Evolutionary conservation across 331 rosid species (phyloP).

Genomic region (Arachis monticola): DNA sequence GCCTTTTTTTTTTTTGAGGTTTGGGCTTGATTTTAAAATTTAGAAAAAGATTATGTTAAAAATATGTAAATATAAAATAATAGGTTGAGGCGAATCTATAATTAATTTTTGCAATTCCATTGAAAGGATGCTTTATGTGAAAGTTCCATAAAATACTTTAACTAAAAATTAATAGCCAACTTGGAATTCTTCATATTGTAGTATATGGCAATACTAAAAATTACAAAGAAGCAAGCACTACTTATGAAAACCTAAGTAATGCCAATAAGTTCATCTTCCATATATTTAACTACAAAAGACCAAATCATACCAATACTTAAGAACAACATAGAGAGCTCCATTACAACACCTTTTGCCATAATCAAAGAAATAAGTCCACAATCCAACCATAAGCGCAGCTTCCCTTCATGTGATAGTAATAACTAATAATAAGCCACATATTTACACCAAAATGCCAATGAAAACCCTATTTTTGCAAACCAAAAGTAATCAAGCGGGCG

Average conservation of each 20-base stretch:
- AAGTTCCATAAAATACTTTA: no score
- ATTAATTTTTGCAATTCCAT: no score
- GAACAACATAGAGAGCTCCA: constrained; percentile 24
- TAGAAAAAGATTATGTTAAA: no score
- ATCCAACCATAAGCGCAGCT: constrained; percentile 25
- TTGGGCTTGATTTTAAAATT: no score
- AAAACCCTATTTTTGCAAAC: constrained; percentile 36
- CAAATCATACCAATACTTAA: constrained; percentile 17
- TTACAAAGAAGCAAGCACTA: constrained; percentile 35
- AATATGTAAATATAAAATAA: no score
- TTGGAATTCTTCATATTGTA: constrained; percentile 3
- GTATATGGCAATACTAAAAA: constrained; percentile 31
- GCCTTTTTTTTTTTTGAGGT: no score
- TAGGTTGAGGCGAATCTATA: no score
- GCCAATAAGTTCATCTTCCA: constrained; percentile 25
- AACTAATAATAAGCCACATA: constrained; percentile 5
- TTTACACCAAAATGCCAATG: constrained; percentile 45
- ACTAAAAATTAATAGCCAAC: background rate
- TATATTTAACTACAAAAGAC: constrained; percentile 22
- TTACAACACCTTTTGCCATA: background rate
- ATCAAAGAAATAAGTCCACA: constrained; percentile 24
- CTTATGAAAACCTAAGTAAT: constrained; percentile 38
- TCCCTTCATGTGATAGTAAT: constrained; percentile 16
- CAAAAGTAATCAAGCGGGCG: constrained; percentile 61
- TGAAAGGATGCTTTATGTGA: no score